Base-by-base conservation (phyloP, 129 eudicot genomes). In the Oenanthe sinensis region DNA sequence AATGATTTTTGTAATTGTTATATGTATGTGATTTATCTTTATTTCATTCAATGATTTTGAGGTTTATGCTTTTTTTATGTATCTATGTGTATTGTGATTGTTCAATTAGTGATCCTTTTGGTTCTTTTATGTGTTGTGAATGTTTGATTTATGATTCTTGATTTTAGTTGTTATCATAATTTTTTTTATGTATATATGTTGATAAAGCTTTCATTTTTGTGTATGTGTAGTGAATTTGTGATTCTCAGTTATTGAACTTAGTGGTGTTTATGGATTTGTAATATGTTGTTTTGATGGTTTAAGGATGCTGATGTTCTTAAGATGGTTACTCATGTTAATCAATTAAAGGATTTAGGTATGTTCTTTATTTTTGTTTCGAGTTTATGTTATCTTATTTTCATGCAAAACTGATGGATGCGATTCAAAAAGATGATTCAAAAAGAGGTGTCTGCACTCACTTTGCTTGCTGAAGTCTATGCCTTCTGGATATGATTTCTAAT, bases 241-340 rank as follows among this genome's bases (percentile, higher is more conserved):
- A 58, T 76, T 4, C 54, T 1, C 11, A n/a, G 36, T 37, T 44
- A 8, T 28, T 47, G 73, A 10, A 8, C 52, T 81, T 63, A 39
- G 4, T 68, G 9, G 71, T 55, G 77, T 45, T 77, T 76, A 42
- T 14, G 0, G 78, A 43, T 48, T 63, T 77, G 50, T 33, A 37
- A 37, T 37, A 1, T 37, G 40, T 4, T 37, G 76, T 78, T 77
- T 79, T 77, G 44, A 49, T 71, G 55, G 72, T 75, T 15, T 74
- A 93, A 97, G 92, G 97, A 96, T 86, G 99, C 96, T 30, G 97
- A 96, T 48, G 89, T 84, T 71, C 91, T 96, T 73, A 90, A 88
- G 84, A 90, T 97, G 22, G 97, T 90, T 17, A 86, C 90, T 65
- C 90, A 96, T 75, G 97, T 90, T 63, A 84, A 89, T 86, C 97